Evolutionary conservation across 148 eudicot genomes (phyloP), one percentile per base, ranked within the genome.

Genomic region (Nepenthes gracilis): DNA sequence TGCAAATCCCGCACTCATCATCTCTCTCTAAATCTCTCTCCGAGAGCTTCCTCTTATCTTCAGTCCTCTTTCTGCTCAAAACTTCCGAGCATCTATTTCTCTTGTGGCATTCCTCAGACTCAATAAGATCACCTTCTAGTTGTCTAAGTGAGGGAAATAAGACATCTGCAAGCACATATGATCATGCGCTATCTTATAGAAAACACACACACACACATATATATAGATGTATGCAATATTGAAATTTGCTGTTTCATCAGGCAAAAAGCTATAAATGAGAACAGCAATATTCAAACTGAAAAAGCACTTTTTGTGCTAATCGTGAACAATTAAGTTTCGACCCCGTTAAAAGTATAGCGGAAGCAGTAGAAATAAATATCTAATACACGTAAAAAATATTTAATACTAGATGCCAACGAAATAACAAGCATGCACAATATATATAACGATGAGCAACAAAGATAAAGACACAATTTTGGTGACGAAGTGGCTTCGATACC

Each of bases 1-100:
- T 72, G 60, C 97, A 91, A 69, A 91, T 91, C 10, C 88, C 87
- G 58, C 97, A 91, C 61, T 91, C 97, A 32, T 85, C 87, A 35
- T 91, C 97, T 65, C 75, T 64, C 32, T 79, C 81, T 6, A 67
- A 34, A 63, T 81, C 87, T 50, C 62, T 59, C 55, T 45, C 66
- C 35, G 35, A 33, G 2, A 53, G 43, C 55, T 64, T 75, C 61
- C 45, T 57, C 60, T 68, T 81, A 50, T 79, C 82, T 47, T 82
- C 85, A 6, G 56, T 40, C 40, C 56, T 71, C 34, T 62, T 70
- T 32, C 60, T 35, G 32, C 32, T 32, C 55, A 5, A 12, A 53
- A 36, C 12, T 64, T 64, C 35, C 54, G 56, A 58, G 67, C 72
- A 64, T 35, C 59, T 58, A 23, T 23, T 23, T 23, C 23, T 23